Evolutionary conservation across 2,329 filamentous ascomycete genomes (phyloP).

Genomic region (Alternaria viburni): DNA sequence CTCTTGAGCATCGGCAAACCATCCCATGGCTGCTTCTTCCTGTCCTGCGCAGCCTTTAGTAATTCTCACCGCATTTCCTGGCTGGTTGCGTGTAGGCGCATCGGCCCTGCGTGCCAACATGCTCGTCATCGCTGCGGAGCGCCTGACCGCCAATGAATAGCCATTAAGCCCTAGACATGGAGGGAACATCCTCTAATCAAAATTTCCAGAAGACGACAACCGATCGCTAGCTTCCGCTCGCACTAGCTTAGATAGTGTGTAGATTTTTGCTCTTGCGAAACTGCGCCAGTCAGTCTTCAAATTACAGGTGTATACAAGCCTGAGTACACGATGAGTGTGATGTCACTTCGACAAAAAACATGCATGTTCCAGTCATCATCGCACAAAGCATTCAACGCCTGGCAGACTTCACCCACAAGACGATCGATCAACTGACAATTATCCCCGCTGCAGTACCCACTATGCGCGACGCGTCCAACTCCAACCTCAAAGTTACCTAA

Average conservation of each 20-base stretch:
- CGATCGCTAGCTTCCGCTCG: constrained; percentile 1
- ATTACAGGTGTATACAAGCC: neutral
- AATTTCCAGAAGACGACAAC: constrained; percentile 9
- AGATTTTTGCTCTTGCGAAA: constrained; percentile 2
- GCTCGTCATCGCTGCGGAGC: constrained; percentile 1
- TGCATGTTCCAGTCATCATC: neutral
- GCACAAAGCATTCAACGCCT: neutral
- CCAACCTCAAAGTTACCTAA: constrained; percentile 7
- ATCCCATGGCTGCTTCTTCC: neutral
- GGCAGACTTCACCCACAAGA: neutral
- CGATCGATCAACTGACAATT: neutral
- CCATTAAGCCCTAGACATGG: neutral
- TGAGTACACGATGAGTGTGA: neutral
- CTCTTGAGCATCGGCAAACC: constrained; percentile 11
- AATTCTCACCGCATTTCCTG: constrained; percentile 18
- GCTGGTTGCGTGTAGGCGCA: neutral
- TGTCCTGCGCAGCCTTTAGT: neutral
- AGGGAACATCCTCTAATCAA: constrained; percentile 5
- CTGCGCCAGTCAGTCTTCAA: neutral
- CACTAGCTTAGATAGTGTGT: constrained; percentile 1
- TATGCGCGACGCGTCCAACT: neutral
- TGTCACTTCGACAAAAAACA: neutral
- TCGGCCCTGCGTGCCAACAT: constrained; percentile 1
- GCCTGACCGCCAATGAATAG: neutral
- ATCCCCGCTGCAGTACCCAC: neutral